Percentiles rank a stretch among this genome's conserved stretches.
phyloP scores from a whole-genome alignment of 371 early-diverging fungal genomes.

The Mucor sp. region DNA sequence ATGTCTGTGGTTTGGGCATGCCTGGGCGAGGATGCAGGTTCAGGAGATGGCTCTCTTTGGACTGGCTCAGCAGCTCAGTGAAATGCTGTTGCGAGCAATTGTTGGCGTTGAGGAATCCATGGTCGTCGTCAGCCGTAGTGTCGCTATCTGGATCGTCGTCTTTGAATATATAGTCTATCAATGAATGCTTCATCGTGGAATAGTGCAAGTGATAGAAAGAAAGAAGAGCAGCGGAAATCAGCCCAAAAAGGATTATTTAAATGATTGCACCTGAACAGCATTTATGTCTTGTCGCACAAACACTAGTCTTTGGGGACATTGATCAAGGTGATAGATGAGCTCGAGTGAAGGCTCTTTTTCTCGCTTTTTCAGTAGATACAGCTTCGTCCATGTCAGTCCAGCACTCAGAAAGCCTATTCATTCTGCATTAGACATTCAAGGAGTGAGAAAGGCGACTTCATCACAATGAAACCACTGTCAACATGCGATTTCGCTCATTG shows the following conservation, averaged over 20 bases:
- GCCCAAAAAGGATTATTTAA: background rate
- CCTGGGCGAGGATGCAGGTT: background rate
- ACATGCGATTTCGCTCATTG: background rate
- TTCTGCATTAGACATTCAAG: background rate
- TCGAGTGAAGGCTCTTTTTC: background rate
- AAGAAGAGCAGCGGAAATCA: background rate
- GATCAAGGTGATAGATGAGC: background rate
- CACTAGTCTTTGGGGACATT: background rate
- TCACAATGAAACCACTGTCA: background rate
- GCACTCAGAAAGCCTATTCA: background rate
- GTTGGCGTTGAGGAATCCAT: background rate
- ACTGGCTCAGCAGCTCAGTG: background rate
- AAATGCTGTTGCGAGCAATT: conserved; percentile 4
- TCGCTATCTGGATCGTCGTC: background rate
- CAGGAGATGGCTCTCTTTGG: background rate
- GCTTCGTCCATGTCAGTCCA: too few relatives aligned
- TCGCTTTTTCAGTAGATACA: too few relatives aligned
- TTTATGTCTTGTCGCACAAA: background rate
- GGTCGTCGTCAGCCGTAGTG: background rate
- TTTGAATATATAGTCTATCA: background rate
- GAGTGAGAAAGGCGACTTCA: background rate
- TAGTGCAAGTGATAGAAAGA: background rate
- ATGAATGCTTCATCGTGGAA: conserved; percentile 3
- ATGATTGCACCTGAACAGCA: background rate
- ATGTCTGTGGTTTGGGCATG: background rate